These are phyloP conservation scores for Alternaria brassicicola DNA, from an alignment of 2,329 filamentous ascomycete genomes.

Conservation along the genomic window DNA sequence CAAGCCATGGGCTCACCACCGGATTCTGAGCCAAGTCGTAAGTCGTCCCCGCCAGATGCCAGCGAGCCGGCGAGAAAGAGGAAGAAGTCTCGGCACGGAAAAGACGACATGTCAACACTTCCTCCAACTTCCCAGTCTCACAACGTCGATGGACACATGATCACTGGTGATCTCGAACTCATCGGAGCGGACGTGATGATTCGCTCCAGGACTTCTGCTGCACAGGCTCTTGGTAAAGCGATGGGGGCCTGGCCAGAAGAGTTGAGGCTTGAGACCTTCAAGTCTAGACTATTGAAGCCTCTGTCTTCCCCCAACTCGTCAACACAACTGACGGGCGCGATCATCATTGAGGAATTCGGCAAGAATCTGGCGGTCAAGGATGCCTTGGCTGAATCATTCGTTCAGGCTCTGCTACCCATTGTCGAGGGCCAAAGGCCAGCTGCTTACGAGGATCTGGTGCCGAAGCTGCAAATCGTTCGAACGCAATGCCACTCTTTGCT, in stretches of 20 bases:
- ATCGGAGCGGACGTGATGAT: slow-evolving; percentile 89
- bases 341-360: slow-evolving; percentile 88
- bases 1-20: slow-evolving; percentile 70
- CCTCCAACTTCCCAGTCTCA: slow-evolving; percentile 68
- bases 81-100: slow-evolving; percentile 78
- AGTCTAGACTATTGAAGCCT: slow-evolving; percentile 67
- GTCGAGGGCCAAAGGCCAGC: slow-evolving; percentile 81
- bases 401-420: slow-evolving; percentile 71
- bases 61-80: slow-evolving; percentile 71
- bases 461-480: slow-evolving; percentile 84
- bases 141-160: slow-evolving; percentile 97
- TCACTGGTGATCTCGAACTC: slow-evolving; percentile 93
- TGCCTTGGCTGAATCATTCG: slow-evolving; percentile 64
- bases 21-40: slow-evolving; percentile 29
- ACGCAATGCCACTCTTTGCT: slow-evolving; percentile 90
- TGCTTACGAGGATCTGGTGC: slow-evolving; percentile 88
- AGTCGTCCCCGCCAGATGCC: slow-evolving; percentile 43
- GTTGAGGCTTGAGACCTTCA: slow-evolving; percentile 67
- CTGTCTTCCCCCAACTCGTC: slow-evolving; percentile 79
- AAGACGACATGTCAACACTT: slow-evolving; percentile 62
- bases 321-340: slow-evolving; percentile 81
- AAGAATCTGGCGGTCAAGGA: slow-evolving; percentile 56
- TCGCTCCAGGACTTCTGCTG: slow-evolving; percentile 85
- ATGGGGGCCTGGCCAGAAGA: slow-evolving; percentile 76
- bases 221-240: slow-evolving; percentile 82